A percentile compares a stretch with the other conserved stretches of the same genome.
These are phyloP conservation scores for Phalaenopsis hybrid DNA, from an alignment of 116 monocot genomes.

Conservation along the genomic window DNA sequence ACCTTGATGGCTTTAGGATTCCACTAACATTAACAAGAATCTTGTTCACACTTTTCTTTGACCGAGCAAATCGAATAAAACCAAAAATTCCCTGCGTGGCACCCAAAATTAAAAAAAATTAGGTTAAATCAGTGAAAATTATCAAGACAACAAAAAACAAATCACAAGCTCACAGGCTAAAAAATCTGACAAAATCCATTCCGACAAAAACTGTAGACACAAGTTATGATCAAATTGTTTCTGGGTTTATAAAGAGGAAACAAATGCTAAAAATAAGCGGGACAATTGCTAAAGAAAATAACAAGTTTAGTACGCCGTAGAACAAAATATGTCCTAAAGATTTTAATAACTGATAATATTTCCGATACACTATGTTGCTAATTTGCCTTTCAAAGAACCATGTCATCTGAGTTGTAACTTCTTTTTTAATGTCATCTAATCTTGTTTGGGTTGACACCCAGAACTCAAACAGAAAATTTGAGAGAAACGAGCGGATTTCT, in stretches of 20 bases:
- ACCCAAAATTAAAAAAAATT: neutral
- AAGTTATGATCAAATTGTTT: no score
- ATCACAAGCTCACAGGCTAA: neutral
- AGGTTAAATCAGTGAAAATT: neutral
- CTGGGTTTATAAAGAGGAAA: neutral
- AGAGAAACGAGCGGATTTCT: neutral
- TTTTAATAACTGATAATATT: no score
- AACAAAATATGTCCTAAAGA: neutral
- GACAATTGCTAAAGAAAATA: neutral
- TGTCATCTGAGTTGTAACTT: no score
- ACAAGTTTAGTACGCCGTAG: neutral
- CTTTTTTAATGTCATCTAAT: no score
- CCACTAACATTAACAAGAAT: constrained; percentile 61
- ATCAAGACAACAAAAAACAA: neutral
- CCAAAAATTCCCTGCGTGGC: constrained; percentile 37
- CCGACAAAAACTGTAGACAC: no score
- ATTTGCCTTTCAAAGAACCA: no score
- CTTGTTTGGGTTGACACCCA: no score
- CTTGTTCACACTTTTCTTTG: constrained; percentile 49
- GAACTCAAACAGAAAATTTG: no score
- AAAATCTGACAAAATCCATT: neutral
- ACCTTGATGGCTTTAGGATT: constrained; percentile 73
- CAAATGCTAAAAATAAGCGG: neutral
- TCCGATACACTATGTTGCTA: no score
- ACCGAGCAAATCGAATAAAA: constrained; percentile 20